A percentile compares a stretch with the other conserved stretches of the same genome.
Conservation (phyloP, 202 grass and related monocot species). For the Saccharum hybrid region DNA sequence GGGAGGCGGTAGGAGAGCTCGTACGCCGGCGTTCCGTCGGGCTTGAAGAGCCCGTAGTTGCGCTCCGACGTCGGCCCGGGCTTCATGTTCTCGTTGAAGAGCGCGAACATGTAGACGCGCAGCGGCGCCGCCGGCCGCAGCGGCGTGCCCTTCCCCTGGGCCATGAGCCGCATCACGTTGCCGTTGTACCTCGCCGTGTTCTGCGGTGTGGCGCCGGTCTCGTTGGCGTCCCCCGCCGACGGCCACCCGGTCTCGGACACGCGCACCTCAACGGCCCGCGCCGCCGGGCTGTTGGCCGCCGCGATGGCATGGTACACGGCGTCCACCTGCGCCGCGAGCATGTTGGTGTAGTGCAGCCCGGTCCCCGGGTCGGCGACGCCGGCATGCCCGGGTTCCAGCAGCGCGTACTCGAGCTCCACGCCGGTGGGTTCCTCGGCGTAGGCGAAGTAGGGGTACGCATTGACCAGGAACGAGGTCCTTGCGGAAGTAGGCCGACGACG, state of each 20-base stretch:
- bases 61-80: constrained; percentile 69
- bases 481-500: constrained; percentile 63
- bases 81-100: constrained; percentile 86
- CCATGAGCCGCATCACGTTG: constrained; percentile 66
- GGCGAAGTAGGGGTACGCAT: constrained; percentile 84
- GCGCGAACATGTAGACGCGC: constrained; percentile 66
- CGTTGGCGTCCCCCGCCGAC: constrained; percentile 63
- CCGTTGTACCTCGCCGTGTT: constrained; percentile 74
- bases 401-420: constrained; percentile 60
- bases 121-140: constrained; percentile 51
- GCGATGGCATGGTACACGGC: constrained; percentile 71
- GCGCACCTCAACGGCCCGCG: constrained; percentile 58
- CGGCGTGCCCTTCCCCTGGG: constrained; percentile 70
- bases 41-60: constrained; percentile 72
- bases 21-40: constrained; percentile 71
- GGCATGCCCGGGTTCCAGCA: constrained; percentile 52
- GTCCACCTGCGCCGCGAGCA: constrained; percentile 73
- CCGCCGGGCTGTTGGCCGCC: constrained; percentile 55
- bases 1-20: constrained; percentile 57
- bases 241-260: constrained; percentile 85
- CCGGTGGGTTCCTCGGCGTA: constrained; percentile 57
- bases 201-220: constrained; percentile 55
- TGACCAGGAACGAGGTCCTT: constrained; percentile 78
- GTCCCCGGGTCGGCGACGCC: constrained; percentile 55
- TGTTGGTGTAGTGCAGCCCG: constrained; percentile 65